Conservation (phyloP, 2,329 filamentous ascomycete species). For the Arthrobotrys iridis region DNA sequence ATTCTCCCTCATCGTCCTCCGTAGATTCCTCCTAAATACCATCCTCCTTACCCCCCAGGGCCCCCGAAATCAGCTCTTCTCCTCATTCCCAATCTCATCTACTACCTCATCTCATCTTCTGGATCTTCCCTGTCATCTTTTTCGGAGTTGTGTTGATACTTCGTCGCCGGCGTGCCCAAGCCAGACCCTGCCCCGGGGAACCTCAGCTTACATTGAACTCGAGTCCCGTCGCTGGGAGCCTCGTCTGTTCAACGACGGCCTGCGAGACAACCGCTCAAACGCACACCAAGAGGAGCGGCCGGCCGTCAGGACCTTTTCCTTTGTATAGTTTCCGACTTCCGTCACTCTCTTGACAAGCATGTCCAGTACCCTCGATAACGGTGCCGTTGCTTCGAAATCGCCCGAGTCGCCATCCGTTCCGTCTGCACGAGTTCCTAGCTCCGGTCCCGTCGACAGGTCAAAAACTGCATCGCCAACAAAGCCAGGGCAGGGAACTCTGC, state of each 20-base stretch:
- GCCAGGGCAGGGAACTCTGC: conserved; percentile 46
- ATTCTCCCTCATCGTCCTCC: conserved; percentile 11
- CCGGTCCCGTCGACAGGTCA: conserved; percentile 15
- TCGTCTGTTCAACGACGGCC: conserved; percentile 17
- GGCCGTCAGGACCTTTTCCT: neutral
- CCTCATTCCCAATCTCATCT: conserved; percentile 56
- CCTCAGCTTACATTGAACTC: neutral
- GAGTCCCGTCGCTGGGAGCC: conserved; percentile 13
- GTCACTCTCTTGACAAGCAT: conserved; percentile 32
- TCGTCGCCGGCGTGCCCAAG: neutral
- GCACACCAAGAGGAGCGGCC: no score
- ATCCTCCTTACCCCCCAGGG: conserved; percentile 52
- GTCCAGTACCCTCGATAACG: conserved; percentile 31
- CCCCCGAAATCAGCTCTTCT: conserved; percentile 50
- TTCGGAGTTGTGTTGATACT: conserved; percentile 35
- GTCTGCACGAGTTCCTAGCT: neutral
- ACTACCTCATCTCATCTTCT: neutral
- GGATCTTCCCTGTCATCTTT: neutral
- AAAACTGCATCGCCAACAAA: conserved; percentile 45
- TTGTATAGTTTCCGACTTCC: neutral
- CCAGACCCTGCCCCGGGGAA: neutral
- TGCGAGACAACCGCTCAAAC: neutral
- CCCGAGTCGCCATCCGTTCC: neutral
- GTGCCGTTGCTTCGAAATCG: conserved; percentile 17
- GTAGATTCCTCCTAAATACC: conserved; percentile 41